Base-by-base conservation (phyloP, 1,284 basidiomycete genomes). In the Cutaneotrichosporon curvatum region DNA sequence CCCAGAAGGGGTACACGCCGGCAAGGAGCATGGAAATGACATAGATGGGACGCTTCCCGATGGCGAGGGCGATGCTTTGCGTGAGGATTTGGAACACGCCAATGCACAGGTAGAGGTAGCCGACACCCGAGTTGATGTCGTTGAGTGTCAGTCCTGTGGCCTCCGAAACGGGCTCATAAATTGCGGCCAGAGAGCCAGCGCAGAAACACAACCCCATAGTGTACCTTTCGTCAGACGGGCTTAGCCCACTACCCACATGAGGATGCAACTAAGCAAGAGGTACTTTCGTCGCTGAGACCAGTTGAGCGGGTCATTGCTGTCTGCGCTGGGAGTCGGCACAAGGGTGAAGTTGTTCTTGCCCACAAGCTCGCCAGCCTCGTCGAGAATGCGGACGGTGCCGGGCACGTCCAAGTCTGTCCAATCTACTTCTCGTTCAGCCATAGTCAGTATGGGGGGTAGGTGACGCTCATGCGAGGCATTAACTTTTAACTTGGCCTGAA, bases 11-110 rank as follows among this genome's bases (percentile, higher is more conserved):
- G 12, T 21, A 44, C 16, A 4, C 23, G 0, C 33, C 42, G 8
- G 33, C 23, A 4, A 33, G 33, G 12, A 44, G n/a, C 10, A 44
- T 21, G 18, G 25, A 30, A 8, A 44, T 16, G 9, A 44, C 35
- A 23, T 37, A 60, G n/a, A 57, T 48, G 0, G 59, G 59, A n/a
- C 51, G 47, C 43, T 63, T 63, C 2, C 61, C 61, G 18, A 61
- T 54, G 7, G 49, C 52, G 7, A 58, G 20, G 4, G 59, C 44
- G 11, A 54, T 33, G 3, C 59, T 56, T 14, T 56, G 52, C 8
- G 51, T 50, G 23, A 63, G 32, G 12, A 58, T 32, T n/a, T 53
- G 52, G 3, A 46, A 48, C 1, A 61, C 21, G 12, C 42, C 42
- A 5, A 44, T 35, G 19, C 42, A 44, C 4, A 61, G 50, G 49